A percentile compares a stretch with the other conserved stretches of the same genome.
Evolutionary conservation across 2,329 filamentous ascomycete genomes (phyloP).

Genomic region (Sclerotinia sclerotiorum): DNA sequence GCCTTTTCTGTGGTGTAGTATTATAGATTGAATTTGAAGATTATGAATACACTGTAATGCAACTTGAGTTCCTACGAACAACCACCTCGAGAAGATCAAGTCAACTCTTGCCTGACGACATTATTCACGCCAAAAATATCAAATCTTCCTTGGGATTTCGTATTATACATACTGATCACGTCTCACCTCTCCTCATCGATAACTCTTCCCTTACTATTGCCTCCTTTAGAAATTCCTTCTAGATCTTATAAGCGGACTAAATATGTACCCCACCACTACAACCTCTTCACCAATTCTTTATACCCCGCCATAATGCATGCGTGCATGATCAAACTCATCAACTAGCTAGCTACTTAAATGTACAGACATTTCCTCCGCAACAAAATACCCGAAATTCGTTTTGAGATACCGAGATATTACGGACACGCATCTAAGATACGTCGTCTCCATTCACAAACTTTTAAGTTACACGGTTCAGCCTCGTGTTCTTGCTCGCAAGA

Average conservation of each 20-base stretch:
- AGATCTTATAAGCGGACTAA: background rate
- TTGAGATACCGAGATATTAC: background rate
- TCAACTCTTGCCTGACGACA: background rate
- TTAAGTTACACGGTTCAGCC: background rate
- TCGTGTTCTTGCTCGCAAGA: background rate
- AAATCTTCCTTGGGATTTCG: too few species aligned
- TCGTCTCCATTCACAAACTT: background rate
- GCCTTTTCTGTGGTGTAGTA: background rate
- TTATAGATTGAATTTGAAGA: background rate
- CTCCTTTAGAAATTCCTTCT: background rate
- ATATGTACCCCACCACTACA: background rate
- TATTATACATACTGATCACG: background rate
- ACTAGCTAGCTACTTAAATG: background rate
- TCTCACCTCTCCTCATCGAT: background rate
- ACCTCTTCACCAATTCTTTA: background rate
- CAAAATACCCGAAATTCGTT: background rate
- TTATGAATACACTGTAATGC: background rate
- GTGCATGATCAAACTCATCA: background rate
- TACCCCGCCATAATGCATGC: background rate
- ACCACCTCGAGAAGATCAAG: too few species aligned
- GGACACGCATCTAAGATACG: background rate
- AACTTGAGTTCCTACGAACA: background rate
- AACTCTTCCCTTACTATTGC: background rate
- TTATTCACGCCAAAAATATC: background rate
- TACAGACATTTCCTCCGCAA: background rate